phyloP scores from a whole-genome alignment of 331 rosid species.

The Erythrophleum ivorense region DNA sequence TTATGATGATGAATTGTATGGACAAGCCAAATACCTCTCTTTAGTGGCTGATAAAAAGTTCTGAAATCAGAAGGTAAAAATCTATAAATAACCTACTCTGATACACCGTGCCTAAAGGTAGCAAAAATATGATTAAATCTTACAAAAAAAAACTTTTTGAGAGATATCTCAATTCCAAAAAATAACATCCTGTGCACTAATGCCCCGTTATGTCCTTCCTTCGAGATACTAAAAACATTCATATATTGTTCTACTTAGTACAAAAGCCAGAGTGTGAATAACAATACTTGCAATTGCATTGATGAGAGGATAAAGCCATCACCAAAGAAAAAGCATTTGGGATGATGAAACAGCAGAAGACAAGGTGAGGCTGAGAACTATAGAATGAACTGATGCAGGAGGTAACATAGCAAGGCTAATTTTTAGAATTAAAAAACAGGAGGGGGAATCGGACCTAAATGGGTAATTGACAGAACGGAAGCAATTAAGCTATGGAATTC shows the following conservation, averaged over 20 bases:
- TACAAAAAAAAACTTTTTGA: not conserved
- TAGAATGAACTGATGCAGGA: not conserved
- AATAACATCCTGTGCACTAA: not conserved
- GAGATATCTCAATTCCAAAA: not conserved
- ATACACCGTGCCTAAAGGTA: not conserved
- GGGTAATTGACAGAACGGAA: not conserved
- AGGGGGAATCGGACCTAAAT: not conserved
- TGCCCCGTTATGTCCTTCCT: not conserved
- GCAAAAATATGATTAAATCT: not conserved
- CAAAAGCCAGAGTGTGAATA: not conserved
- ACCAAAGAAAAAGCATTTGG: not conserved
- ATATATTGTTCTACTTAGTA: not conserved
- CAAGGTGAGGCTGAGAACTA: not conserved
- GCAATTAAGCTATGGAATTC: not conserved
- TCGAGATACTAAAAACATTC: not conserved
- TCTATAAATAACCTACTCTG: not conserved
- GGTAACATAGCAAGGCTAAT: not conserved
- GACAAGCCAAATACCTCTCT: not conserved
- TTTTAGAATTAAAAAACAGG: not conserved
- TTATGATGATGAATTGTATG: not conserved
- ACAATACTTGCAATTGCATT: not conserved
- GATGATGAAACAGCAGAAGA: not conserved
- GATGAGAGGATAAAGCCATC: not conserved
- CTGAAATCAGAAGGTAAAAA: not conserved
- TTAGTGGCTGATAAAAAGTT: not conserved